phyloP scores from a whole-genome alignment of 2,329 filamentous ascomycete species.

The Paramyrothecium sp. region DNA sequence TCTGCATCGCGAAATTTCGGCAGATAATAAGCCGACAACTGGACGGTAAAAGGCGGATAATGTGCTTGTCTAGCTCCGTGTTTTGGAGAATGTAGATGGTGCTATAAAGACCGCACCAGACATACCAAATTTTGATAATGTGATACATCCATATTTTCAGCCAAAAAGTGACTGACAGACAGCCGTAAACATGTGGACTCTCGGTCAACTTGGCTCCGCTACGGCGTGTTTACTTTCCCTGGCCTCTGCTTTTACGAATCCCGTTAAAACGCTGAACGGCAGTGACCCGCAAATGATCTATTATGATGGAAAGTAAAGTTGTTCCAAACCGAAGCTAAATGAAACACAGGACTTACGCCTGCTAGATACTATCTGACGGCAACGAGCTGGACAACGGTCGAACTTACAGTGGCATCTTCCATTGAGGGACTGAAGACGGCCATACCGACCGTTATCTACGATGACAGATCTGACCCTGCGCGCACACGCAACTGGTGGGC shows the following conservation, averaged over 20 bases:
- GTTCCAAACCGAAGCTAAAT: not conserved
- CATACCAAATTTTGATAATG: too few species aligned
- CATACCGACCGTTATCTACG: slow-evolving; percentile 7
- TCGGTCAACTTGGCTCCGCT: too few species aligned
- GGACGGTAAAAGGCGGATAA: too few species aligned
- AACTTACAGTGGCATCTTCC: slow-evolving; percentile 11
- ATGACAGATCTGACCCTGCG: slow-evolving; percentile 8
- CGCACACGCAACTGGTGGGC: slow-evolving; percentile 14
- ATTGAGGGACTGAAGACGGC: slow-evolving; percentile 15
- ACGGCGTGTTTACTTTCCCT: not conserved
- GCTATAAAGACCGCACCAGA: too few species aligned
- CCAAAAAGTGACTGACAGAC: too few species aligned
- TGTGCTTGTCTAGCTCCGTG: too few species aligned
- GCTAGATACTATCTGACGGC: slow-evolving; percentile 13
- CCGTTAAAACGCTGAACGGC: slow-evolving; percentile 3
- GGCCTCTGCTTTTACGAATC: slow-evolving; percentile 7
- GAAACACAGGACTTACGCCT: not conserved
- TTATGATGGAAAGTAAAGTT: slow-evolving; percentile 5
- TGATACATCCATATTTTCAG: too few species aligned
- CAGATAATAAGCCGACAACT: too few species aligned
- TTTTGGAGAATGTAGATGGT: too few species aligned
- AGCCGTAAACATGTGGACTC: too few species aligned
- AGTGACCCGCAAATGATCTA: slow-evolving; percentile 8
- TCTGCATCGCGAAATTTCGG: too few species aligned
- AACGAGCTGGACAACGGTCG: slow-evolving; percentile 14